These are phyloP conservation scores for Leptodermis oblonga DNA, from an alignment of 257 asterid genomes.

Conservation along the genomic window DNA sequence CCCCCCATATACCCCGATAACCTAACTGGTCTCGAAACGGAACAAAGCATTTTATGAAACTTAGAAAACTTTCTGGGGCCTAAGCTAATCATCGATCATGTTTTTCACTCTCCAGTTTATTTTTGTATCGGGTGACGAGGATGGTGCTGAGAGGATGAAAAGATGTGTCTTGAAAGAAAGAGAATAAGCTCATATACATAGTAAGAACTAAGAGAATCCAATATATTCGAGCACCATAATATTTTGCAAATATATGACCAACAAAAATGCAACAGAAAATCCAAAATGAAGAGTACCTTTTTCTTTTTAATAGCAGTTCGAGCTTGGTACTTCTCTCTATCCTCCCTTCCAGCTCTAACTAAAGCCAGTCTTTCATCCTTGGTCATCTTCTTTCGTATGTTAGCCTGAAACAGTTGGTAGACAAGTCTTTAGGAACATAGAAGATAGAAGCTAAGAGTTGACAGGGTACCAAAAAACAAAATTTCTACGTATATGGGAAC, in stretches of 20 bases:
- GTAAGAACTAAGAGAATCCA: not conserved
- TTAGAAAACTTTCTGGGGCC: not conserved
- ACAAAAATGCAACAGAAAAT: not conserved
- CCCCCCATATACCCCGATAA: too few relatives aligned
- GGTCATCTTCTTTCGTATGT: constrained; percentile 61
- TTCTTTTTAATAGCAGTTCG: constrained; percentile 61
- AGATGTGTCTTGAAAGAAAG: not conserved
- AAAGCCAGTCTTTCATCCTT: constrained; percentile 63
- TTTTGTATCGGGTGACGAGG: not conserved
- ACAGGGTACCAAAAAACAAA: not conserved
- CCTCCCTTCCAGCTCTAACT: constrained; percentile 73
- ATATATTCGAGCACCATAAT: not conserved
- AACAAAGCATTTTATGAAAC: not conserved
- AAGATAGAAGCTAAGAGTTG: not conserved
- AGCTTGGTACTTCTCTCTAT: constrained; percentile 63
- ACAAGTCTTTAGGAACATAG: not conserved
- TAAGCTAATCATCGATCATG: not conserved
- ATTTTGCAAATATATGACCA: not conserved
- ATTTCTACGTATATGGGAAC: not conserved
- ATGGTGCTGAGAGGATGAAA: not conserved
- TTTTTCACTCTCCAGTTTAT: not conserved
- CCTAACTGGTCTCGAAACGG: not conserved
- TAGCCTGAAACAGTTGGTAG: constrained; percentile 45
- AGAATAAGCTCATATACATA: not conserved
- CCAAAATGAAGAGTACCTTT: constrained; percentile 40